Evolutionary conservation across 441 rosid genomes (phyloP).

Genomic region (Populus trichocarpa): DNA sequence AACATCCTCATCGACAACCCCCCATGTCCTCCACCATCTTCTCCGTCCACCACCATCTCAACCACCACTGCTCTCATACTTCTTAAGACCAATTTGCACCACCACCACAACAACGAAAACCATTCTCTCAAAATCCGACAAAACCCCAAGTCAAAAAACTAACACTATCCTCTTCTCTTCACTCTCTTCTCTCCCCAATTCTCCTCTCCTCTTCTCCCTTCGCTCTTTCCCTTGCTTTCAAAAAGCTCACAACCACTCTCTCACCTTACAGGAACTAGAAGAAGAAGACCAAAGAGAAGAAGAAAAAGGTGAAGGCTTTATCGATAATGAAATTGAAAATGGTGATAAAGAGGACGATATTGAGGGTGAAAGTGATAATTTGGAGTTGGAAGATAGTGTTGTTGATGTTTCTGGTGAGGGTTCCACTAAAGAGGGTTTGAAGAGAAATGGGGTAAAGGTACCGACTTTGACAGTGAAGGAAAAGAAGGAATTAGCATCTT

Average conservation of each 20-base stretch:
- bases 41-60: slow-evolving; percentile 26
- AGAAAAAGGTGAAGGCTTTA: slow-evolving; percentile 5
- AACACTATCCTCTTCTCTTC: slow-evolving; percentile 15
- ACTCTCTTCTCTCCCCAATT: slow-evolving; percentile 14
- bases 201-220: slow-evolving; percentile 17
- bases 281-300: slow-evolving; percentile 23
- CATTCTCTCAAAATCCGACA: slow-evolving; percentile 13
- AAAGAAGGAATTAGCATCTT: slow-evolving; percentile 88
- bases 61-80: background rate
- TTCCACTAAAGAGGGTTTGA: slow-evolving; percentile 11
- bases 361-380: slow-evolving; percentile 6
- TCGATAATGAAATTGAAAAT: slow-evolving; percentile 12
- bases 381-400: slow-evolving; percentile 4
- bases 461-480: slow-evolving; percentile 67
- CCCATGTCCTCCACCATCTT: slow-evolving; percentile 20
- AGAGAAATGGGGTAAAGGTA: slow-evolving; percentile 17
- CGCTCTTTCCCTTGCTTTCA: slow-evolving; percentile 17
- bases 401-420: slow-evolving; percentile 7
- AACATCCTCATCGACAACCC: slow-evolving; percentile 15
- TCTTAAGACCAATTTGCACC: background rate
- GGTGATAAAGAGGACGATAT: slow-evolving; percentile 19
- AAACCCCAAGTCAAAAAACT: background rate
- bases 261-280: slow-evolving; percentile 10
- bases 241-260: slow-evolving; percentile 1
- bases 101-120: background rate